Evolutionary conservation across 2,329 filamentous ascomycete species (phyloP), one percentile per base, ranked within the genome.

Genomic region (Phialemoniopsis sp.): DNA sequence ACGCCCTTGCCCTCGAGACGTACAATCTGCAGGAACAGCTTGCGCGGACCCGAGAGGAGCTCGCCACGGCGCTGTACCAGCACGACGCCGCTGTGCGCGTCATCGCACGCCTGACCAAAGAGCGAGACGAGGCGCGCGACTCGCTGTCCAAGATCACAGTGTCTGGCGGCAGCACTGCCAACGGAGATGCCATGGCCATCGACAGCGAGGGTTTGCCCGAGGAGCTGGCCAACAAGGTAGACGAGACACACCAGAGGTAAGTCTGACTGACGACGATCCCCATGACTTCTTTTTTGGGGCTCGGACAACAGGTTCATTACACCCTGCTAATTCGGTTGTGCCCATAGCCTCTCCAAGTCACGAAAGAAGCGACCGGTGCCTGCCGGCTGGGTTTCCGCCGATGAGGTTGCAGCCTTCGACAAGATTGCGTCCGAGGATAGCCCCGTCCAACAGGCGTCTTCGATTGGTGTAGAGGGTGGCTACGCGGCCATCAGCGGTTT

Each of bases 31-130:
- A 87, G 66, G 87, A 96, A 62, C 89, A 95, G 58, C 73, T 98
- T 46, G 77, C 85, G 37, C 87, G 95, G 59, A 95, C 90, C 32
- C 77, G 91, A 49, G 90, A 96, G 66, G 93, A 98, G 69, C 79
- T 98, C 41, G 89, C 89, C 41, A 93, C 89, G 2, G 88, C 93
- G 0, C 74, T 98, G 17, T 98, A 98, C 66, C 91, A 97, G 66
- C 88, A 97, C 54, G 93, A 98, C 72, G 91, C 93, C 3, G 93
- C 93, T n/a, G 83, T 95, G 36, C 78, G 93, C 46, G 93, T 98
- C 36, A 95, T 98, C 64, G 89, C 89, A 48, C 80, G 91, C 35
- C 61, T 98, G 59, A 86, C 87, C n/a, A 85, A 80, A 59, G 93
- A 98, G 71, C 73, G 93, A 46, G 90, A 98, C 54, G 90, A 97